Conservation (phyloP, 2,329 filamentous ascomycete species). For the Aspergillus neoniger region DNA sequence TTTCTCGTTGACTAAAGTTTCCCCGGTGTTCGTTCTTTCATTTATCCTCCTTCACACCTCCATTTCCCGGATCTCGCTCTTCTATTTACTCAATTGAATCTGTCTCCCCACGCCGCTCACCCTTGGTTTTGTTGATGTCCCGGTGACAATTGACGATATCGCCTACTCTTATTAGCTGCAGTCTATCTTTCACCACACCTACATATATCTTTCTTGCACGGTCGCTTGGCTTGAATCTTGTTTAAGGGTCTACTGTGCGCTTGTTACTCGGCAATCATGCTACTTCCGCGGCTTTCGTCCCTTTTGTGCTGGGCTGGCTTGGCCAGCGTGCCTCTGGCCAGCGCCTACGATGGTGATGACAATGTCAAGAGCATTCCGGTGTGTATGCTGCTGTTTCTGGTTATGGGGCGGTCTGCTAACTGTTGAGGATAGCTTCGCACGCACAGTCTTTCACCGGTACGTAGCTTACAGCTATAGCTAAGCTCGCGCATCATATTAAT, state of each 20-base stretch:
- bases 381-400: constrained; percentile 36
- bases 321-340: constrained; percentile 30
- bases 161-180: constrained; percentile 19
- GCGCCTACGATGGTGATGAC: constrained; percentile 50
- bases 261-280: constrained; percentile 27
- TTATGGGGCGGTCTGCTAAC: constrained; percentile 12
- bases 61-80: background rate
- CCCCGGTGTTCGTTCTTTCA: background rate
- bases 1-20: background rate
- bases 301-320: constrained; percentile 40
- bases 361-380: constrained; percentile 68
- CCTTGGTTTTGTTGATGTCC: constrained; percentile 45
- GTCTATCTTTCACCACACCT: constrained; percentile 17
- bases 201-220: constrained; percentile 9
- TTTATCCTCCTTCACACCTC: constrained; percentile 10
- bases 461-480: constrained; percentile 36
- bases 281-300: constrained; percentile 36
- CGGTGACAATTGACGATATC: constrained; percentile 24
- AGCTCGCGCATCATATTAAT: constrained; percentile 12
- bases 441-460: constrained; percentile 77
- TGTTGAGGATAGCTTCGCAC: constrained; percentile 68
- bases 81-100: constrained; percentile 39
- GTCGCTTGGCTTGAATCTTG: background rate
- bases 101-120: background rate
- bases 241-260: background rate